Conservation (phyloP, 176 grass and related monocot genomes). For the Coix lacrymajobi region DNA sequence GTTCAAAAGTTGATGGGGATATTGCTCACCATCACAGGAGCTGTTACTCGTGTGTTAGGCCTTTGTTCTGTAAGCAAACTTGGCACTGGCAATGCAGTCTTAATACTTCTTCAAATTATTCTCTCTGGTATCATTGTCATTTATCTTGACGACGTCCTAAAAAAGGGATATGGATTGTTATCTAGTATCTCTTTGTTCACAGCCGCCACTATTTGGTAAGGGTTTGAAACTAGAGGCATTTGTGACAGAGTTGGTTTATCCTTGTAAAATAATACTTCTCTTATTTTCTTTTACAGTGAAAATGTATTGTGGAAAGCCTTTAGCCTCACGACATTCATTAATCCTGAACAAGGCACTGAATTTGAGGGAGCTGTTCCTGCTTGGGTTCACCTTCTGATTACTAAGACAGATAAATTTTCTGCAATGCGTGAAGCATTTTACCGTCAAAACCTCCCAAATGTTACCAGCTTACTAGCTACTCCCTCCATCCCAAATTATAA, state of each 20-base stretch:
- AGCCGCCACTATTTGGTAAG: constrained; percentile 20
- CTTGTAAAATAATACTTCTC: neutral
- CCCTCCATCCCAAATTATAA: too few relatives aligned
- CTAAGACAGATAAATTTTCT: constrained; percentile 7
- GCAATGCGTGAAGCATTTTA: constrained; percentile 21
- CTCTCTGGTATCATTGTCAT: neutral
- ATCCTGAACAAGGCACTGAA: neutral
- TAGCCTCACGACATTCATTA: neutral
- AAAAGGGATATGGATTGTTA: constrained; percentile 26
- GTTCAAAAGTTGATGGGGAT: constrained; percentile 12
- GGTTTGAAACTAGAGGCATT: neutral
- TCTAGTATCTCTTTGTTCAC: constrained; percentile 10
- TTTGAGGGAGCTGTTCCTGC: constrained; percentile 30
- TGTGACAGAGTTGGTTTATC: neutral
- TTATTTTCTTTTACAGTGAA: neutral
- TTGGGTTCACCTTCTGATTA: constrained; percentile 15
- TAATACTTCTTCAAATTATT: constrained; percentile 3
- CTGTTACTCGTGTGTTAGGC: neutral
- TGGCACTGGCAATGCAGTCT: neutral
- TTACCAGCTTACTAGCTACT: constrained; percentile 16
- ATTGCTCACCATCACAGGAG: neutral
- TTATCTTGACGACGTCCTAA: constrained; percentile 24
- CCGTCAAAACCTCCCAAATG: constrained; percentile 19
- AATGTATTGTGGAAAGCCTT: constrained; percentile 18
- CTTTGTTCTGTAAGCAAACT: neutral